Conservation (phyloP, 805 yeast genomes). For the Wickerhamiella dianesei region DNA sequence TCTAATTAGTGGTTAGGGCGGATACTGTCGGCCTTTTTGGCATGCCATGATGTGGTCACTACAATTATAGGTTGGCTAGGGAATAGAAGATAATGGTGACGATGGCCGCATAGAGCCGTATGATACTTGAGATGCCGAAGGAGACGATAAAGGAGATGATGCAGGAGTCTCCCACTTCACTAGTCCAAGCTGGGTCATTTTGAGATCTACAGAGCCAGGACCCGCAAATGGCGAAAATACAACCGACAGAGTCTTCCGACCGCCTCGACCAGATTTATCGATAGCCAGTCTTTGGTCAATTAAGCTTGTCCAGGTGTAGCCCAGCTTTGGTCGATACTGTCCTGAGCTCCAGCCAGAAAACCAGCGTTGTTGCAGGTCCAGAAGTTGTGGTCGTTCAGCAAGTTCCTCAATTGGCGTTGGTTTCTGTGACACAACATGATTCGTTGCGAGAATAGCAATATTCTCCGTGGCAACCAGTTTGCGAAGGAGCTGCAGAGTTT, state of each 20-base stretch:
- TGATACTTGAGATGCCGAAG: too few relatives aligned
- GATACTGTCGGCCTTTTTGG: too few relatives aligned
- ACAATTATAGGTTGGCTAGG: too few relatives aligned
- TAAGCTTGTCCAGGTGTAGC: conserved; percentile 40
- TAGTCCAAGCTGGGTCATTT: conserved; percentile 7
- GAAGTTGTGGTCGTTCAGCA: conserved; percentile 28
- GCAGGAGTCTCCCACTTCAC: too few relatives aligned
- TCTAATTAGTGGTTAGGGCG: neutral
- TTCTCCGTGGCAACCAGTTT: conserved; percentile 34
- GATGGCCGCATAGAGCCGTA: too few relatives aligned
- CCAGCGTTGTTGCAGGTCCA: conserved; percentile 60
- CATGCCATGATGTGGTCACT: too few relatives aligned
- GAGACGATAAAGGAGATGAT: too few relatives aligned
- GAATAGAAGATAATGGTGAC: too few relatives aligned
- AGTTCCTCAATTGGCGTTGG: conserved; percentile 24
- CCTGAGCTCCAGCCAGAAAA: conserved; percentile 56
- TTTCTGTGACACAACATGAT: conserved; percentile 59
- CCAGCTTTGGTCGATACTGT: conserved; percentile 37
- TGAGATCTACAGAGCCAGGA: conserved; percentile 2
- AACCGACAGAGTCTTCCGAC: neutral
- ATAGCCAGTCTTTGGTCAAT: conserved; percentile 35
- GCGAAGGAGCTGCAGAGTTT: conserved; percentile 26
- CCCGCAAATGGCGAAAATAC: conserved; percentile 7
- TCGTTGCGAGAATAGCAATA: conserved; percentile 56
- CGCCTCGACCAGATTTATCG: conserved; percentile 7